Percentiles rank a stretch among this genome's conserved stretches.
Evolutionary conservation across 139 green algal species (phyloP).

Genomic region (Tetraselmis chui): DNA sequence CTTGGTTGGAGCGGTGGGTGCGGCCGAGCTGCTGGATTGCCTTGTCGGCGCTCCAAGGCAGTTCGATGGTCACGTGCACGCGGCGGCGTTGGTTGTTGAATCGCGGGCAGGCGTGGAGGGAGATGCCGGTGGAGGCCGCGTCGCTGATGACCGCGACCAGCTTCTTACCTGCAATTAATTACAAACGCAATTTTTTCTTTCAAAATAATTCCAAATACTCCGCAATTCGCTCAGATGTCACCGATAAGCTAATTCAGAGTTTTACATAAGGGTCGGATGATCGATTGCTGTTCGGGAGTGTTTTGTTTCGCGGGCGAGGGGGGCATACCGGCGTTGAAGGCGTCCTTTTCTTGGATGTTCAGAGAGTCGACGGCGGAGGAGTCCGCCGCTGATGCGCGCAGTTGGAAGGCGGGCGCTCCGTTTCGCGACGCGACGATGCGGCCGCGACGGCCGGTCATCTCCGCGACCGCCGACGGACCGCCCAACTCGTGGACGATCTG

Average conservation of each 20-base stretch:
- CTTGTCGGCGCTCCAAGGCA: constrained; percentile 86
- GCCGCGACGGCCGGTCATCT: constrained; percentile 68
- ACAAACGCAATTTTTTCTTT: too few species aligned
- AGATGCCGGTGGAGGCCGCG: constrained; percentile 73
- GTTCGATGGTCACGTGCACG: constrained; percentile 83
- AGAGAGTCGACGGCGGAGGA: not conserved
- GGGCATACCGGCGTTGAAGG: not conserved
- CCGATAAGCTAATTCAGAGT: too few species aligned
- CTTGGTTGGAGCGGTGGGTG: constrained; percentile 60
- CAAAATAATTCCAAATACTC: too few species aligned
- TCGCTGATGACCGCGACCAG: constrained; percentile 89
- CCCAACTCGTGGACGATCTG: constrained; percentile 73
- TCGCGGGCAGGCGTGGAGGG: constrained; percentile 54
- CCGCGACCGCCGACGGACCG: constrained; percentile 50
- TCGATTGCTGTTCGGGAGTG: too few species aligned
- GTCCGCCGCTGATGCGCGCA: not conserved
- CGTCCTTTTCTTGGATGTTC: not conserved
- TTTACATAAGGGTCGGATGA: too few species aligned
- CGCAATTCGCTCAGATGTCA: too few species aligned
- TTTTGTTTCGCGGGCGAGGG: not conserved
- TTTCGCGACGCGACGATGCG: not conserved
- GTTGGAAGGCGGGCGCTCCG: not conserved
- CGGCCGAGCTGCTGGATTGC: constrained; percentile 87
- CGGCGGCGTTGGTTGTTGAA: constrained; percentile 44
- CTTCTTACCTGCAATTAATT: constrained; percentile 66